Percentiles rank a stretch among this genome's conserved stretches.
These are phyloP conservation scores for Sisymbrium altissimum DNA, from an alignment of 345 rosid species.

Conservation along the genomic window DNA sequence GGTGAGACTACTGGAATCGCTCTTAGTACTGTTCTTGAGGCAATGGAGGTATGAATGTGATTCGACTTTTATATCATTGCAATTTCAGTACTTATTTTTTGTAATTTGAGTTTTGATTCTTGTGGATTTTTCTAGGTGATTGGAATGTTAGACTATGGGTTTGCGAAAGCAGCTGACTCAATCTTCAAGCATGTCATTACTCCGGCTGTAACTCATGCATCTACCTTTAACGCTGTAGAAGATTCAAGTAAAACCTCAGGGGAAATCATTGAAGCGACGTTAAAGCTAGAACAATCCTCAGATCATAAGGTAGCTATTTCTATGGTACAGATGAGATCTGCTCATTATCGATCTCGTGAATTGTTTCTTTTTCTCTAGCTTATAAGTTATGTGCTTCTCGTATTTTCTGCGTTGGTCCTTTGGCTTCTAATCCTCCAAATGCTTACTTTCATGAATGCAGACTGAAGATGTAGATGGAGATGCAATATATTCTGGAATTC, in stretches of 20 bases:
- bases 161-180: constrained; percentile 86
- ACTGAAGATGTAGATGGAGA: constrained; percentile 52
- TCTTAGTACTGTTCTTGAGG: constrained; percentile 61
- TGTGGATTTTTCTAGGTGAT: constrained; percentile 52
- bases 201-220: constrained; percentile 62
- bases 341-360: neutral
- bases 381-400: constrained; percentile 1
- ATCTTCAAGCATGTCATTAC: constrained; percentile 75
- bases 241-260: constrained; percentile 45
- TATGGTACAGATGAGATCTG: neutral
- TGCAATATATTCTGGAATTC: constrained; percentile 54
- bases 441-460: constrained; percentile 37
- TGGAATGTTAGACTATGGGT: constrained; percentile 80
- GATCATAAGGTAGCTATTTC: constrained; percentile 47
- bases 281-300: constrained; percentile 50
- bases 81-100: neutral
- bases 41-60: constrained; percentile 73
- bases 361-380: constrained; percentile 5
- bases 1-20: constrained; percentile 52
- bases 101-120: constrained; percentile 7
- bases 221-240: constrained; percentile 49
- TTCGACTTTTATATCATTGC: neutral
- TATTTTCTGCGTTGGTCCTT: neutral
- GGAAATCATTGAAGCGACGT: constrained; percentile 44
- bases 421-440: neutral